Evolutionary conservation across 1,284 basidiomycete genomes (phyloP).

Genomic region (Rhodotorula sp.): DNA sequence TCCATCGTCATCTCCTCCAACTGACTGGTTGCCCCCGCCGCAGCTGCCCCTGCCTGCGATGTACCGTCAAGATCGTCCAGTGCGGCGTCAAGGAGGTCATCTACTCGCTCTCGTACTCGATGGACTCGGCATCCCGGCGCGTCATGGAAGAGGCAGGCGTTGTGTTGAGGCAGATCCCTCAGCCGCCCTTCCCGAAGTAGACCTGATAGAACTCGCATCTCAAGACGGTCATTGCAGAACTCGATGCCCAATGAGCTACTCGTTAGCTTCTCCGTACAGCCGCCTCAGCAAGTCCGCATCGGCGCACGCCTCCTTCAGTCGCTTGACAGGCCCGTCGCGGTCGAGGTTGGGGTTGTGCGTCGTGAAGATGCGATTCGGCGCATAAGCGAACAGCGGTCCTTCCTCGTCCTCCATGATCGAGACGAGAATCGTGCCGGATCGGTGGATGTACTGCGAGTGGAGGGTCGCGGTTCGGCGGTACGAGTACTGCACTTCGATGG

Average conservation of each 20-base stretch:
- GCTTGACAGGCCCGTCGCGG: not conserved
- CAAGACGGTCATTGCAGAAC: not conserved
- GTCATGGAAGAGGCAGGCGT: conserved; percentile 52
- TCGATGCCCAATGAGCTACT: not conserved
- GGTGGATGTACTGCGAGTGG: conserved; percentile 85
- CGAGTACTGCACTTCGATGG: conserved; percentile 81
- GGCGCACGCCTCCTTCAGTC: conserved; percentile 8
- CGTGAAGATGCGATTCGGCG: conserved; percentile 69
- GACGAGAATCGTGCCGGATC: conserved; percentile 78
- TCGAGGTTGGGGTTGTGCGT: conserved; percentile 31
- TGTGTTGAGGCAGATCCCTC: conserved; percentile 46
- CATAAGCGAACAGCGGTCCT: conserved; percentile 64
- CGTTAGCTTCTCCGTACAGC: conserved; percentile 6
- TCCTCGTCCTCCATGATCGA: conserved; percentile 52
- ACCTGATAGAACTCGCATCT: not conserved
- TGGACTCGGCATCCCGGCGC: conserved; percentile 60
- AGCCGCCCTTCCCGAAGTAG: conserved; percentile 23
- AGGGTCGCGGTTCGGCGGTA: conserved; percentile 73
- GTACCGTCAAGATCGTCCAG: conserved; percentile 96
- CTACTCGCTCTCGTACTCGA: conserved; percentile 92
- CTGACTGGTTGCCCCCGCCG: not conserved
- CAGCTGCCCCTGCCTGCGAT: conserved; percentile 94
- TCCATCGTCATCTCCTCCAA: not conserved
- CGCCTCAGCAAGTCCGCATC: not conserved
- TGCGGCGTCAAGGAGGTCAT: conserved; percentile 89